Percentiles rank a stretch among this genome's conserved stretches.
phyloP scores from a whole-genome alignment of 1,139 yeast genomes.

The Magnusiomyces ingens region DNA sequence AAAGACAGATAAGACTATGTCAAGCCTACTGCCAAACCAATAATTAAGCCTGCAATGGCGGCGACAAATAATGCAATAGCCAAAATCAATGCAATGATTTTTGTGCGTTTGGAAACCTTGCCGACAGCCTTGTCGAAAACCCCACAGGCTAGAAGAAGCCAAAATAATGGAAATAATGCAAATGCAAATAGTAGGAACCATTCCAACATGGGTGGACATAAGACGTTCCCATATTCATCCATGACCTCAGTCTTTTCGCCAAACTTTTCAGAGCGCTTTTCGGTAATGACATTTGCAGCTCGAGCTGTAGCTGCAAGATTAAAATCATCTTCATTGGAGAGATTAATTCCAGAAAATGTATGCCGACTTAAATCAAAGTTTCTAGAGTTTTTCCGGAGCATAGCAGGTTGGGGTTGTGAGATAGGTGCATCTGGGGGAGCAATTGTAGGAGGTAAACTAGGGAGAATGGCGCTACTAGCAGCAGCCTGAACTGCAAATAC shows the following conservation, averaged over 20 bases:
- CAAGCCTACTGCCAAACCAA: slow-evolving; percentile 14
- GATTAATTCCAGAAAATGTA: slow-evolving; percentile 1
- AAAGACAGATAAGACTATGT: not conserved
- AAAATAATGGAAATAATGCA: slow-evolving; percentile 14
- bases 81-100: slow-evolving; percentile 11
- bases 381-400: not conserved
- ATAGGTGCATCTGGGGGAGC: not conserved
- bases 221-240: slow-evolving; percentile 6
- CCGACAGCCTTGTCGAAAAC: slow-evolving; percentile 12
- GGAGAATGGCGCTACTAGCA: not conserved
- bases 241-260: not conserved
- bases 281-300: not conserved
- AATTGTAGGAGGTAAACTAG: not conserved
- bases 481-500: not conserved
- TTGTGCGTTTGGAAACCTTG: slow-evolving; percentile 11
- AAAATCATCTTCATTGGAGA: slow-evolving; percentile 1
- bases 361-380: not conserved
- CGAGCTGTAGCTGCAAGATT: slow-evolving; percentile 3
- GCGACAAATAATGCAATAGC: slow-evolving; percentile 9
- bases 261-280: not conserved
- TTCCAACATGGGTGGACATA: slow-evolving; percentile 10
- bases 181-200: slow-evolving; percentile 10
- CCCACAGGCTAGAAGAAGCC: slow-evolving; percentile 16
- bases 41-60: slow-evolving; percentile 13
- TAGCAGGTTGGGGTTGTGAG: not conserved